phyloP scores from a whole-genome alignment of 352 stramenopile genomes.

The Phytophthora podocarpi region DNA sequence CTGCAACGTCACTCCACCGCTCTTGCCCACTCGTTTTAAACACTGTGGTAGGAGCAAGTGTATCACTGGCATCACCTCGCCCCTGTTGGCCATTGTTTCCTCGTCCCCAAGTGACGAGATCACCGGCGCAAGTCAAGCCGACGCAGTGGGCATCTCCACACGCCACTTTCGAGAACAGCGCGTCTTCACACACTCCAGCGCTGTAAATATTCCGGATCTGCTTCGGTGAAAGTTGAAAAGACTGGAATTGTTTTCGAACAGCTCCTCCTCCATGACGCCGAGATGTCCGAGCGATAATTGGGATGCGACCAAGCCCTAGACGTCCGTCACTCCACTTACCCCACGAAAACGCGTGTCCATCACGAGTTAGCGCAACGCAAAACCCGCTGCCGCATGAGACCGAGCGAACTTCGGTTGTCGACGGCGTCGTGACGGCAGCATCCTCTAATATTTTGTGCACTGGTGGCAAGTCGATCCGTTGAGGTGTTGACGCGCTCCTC shows the following conservation, averaged over 20 bases:
- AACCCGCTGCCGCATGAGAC: conserved; percentile 84
- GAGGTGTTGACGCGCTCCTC: conserved; percentile 42
- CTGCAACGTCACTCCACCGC: conserved; percentile 55
- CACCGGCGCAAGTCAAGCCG: conserved; percentile 53
- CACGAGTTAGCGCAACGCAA: conserved; percentile 58
- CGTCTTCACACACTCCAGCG: not conserved
- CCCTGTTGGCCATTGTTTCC: conserved; percentile 85
- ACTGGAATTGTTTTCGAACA: conserved; percentile 61
- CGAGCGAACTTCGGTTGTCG: conserved; percentile 13
- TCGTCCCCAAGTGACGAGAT: conserved; percentile 78
- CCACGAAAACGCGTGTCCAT: conserved; percentile 79
- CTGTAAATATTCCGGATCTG: conserved; percentile 12
- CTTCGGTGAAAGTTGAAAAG: conserved; percentile 55
- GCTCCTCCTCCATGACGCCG: conserved; percentile 35
- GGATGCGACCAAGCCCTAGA: conserved; percentile 70
- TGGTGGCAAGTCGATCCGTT: conserved; percentile 35
- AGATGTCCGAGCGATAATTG: conserved; percentile 48
- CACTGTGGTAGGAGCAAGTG: conserved; percentile 29
- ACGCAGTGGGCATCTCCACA: conserved; percentile 85
- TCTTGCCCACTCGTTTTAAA: conserved; percentile 9
- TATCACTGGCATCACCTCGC: conserved; percentile 49
- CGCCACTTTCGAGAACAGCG: conserved; percentile 46
- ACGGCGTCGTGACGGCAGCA: not conserved
- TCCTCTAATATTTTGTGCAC: not conserved
- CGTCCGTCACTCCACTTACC: conserved; percentile 76